phyloP scores from a whole-genome alignment of 2,329 filamentous ascomycete genomes.

The Orbilia brochopaga region DNA sequence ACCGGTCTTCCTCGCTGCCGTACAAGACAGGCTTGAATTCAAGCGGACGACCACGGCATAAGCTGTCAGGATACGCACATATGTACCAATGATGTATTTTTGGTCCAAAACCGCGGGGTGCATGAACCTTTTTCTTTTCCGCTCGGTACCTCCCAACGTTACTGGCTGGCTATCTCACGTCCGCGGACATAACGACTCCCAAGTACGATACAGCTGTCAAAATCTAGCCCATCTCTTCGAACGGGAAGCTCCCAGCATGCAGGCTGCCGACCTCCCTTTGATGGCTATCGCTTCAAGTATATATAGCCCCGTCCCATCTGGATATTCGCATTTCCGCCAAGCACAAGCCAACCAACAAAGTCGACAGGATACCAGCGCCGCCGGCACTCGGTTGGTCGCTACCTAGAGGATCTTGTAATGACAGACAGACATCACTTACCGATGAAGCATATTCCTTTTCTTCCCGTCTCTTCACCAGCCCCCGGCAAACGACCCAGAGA shows the following conservation, averaged over 20 bases:
- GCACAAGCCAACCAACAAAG: background rate
- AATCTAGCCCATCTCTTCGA: conserved; percentile 5
- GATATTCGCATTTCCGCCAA: background rate
- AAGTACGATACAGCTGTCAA: background rate
- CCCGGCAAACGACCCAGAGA: background rate
- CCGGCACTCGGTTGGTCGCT: no score
- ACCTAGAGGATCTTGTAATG: background rate
- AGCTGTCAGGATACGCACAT: background rate
- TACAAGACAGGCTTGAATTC: background rate
- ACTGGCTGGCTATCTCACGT: background rate
- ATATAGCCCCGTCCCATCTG: background rate
- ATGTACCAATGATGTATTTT: background rate
- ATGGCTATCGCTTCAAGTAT: background rate
- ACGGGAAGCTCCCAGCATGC: background rate
- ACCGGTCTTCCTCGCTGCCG: background rate
- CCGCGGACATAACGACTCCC: background rate
- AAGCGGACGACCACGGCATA: background rate
- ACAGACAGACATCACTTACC: background rate
- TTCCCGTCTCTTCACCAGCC: background rate
- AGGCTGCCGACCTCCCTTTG: background rate
- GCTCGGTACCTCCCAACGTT: background rate
- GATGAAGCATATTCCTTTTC: background rate
- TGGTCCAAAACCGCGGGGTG: conserved; percentile 2
- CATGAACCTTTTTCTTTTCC: background rate
- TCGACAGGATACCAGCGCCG: background rate